A percentile compares a stretch with the other conserved stretches of the same genome.
Evolutionary conservation across 306 rosid genomes (phyloP).

Genomic region (Lathyrus aphaca): DNA sequence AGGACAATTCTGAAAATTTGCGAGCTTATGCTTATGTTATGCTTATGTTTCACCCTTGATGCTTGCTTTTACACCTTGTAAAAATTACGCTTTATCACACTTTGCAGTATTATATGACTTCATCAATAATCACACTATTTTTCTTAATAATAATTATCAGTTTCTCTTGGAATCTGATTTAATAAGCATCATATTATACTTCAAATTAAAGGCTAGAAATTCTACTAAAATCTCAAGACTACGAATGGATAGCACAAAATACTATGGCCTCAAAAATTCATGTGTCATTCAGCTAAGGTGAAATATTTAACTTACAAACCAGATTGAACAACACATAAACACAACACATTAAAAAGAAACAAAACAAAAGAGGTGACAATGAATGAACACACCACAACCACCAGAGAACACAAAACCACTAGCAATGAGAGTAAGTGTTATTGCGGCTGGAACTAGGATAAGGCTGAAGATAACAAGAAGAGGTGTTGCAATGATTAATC

Average conservation of each 20-base stretch:
- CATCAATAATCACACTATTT: constrained; percentile 18
- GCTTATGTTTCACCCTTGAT: no score
- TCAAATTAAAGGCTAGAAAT: no score
- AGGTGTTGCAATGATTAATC: no score
- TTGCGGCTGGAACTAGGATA: constrained; percentile 54
- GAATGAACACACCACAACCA: constrained; percentile 43
- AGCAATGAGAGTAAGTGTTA: constrained; percentile 40
- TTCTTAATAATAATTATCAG: constrained; percentile 24
- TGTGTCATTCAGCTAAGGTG: no score
- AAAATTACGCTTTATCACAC: constrained; percentile 7
- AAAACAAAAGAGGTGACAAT: constrained; percentile 29
- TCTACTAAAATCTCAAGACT: no score
- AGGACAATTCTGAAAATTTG: no score
- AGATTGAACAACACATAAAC: no score
- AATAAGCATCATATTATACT: constrained; percentile 35
- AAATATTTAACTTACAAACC: no score
- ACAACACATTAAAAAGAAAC: constrained; percentile 32
- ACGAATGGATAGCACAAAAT: no score
- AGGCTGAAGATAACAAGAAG: constrained; percentile 64
- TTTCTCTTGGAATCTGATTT: constrained; percentile 18
- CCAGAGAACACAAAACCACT: constrained; percentile 58
- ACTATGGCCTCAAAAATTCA: no score
- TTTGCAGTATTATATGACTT: constrained; percentile 30
- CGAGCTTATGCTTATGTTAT: no score
- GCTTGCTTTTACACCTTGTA: no score